Conservation (phyloP, 192 early-diverging fungal species). For the Podila clonocystis region DNA sequence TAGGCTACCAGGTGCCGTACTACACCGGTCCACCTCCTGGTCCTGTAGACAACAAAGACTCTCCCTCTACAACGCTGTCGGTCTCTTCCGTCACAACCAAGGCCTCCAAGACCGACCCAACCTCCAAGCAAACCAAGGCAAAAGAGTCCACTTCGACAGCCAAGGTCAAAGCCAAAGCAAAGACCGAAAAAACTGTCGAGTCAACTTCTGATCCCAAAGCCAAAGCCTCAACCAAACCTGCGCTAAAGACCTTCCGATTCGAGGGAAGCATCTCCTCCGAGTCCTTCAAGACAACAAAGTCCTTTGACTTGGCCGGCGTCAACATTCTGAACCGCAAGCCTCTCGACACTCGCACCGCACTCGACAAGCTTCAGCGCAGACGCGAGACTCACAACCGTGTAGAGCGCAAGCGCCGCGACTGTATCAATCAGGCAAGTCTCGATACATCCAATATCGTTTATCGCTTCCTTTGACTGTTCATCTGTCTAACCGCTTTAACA, state of each 20-base stretch:
- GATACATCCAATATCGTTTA: constrained; percentile 4
- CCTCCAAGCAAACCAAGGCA: constrained; percentile 14
- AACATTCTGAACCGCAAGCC: constrained; percentile 38
- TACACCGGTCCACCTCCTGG: not conserved
- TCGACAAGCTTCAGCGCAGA: constrained; percentile 77
- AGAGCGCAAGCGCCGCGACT: constrained; percentile 78
- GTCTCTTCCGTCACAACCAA: constrained; percentile 25
- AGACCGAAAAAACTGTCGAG: not conserved
- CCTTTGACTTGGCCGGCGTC: constrained; percentile 45
- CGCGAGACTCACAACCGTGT: constrained; percentile 84
- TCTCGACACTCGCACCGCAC: constrained; percentile 58
- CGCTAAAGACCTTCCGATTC: constrained; percentile 39
- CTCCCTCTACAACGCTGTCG: not conserved
- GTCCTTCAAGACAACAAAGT: constrained; percentile 33
- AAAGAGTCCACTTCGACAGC: too few relatives aligned
- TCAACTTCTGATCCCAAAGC: not conserved
- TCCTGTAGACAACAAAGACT: not conserved
- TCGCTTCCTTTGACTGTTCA: not conserved
- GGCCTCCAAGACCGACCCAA: constrained; percentile 37
- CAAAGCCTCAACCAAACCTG: constrained; percentile 6
- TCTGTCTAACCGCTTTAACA: not conserved
- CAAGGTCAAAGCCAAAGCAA: not conserved
- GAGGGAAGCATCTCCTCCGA: constrained; percentile 33
- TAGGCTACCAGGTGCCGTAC: not conserved
- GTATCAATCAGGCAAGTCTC: constrained; percentile 66